Base-by-base conservation (phyloP, 768 basidiomycete genomes). In the Suillus cothurnatus region DNA sequence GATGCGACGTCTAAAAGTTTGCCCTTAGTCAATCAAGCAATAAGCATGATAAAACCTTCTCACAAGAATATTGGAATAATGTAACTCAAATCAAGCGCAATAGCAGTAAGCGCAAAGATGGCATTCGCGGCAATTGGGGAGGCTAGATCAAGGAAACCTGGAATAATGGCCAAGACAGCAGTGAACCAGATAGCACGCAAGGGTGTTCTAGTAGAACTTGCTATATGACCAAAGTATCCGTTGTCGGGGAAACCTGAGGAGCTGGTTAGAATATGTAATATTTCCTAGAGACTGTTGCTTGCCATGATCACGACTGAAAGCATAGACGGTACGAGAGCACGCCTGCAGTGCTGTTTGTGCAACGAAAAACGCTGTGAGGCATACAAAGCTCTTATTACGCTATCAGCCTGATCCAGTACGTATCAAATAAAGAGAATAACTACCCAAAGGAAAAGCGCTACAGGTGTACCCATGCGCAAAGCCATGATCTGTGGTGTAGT, bases 331-430 rank as follows among this genome's bases (percentile, higher is more conserved):
- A 43, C 94, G 84, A 4, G 92, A 92, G 62, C 86, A 88, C 28
- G 94, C 94, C 70, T 96, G 94, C 7, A 93, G 82, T 14, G 92
- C 88, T 17, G 86, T 89, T 75, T 93, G 91, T 21, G 86, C 88
- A 63, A 93, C 92, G 74, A 93, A 93, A 80, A 94, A 95, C 0
- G 94, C 94, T 19, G 93, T 93, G 64, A 92, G 73, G 81, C 93
- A 94, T 36, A 93, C 90, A 67, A 90, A 88, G 17, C 81, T 81
- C 88, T 89, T 61, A 38, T 23, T 23, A 23, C 21, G n/a, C 55
- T 32, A 50, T 21, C 28, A 36, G 28, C 32, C 38, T 28, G 55
- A 34, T 6, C 4, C 6, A 36, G 6, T 26, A n/a, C 32, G 14
- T 53, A 36, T 8, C 47, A 57, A 9, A 52, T 57, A 14, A 39